Evolutionary conservation across 2,329 filamentous ascomycete species (phyloP).

Genomic region (Emmonsiellopsis sp.): DNA sequence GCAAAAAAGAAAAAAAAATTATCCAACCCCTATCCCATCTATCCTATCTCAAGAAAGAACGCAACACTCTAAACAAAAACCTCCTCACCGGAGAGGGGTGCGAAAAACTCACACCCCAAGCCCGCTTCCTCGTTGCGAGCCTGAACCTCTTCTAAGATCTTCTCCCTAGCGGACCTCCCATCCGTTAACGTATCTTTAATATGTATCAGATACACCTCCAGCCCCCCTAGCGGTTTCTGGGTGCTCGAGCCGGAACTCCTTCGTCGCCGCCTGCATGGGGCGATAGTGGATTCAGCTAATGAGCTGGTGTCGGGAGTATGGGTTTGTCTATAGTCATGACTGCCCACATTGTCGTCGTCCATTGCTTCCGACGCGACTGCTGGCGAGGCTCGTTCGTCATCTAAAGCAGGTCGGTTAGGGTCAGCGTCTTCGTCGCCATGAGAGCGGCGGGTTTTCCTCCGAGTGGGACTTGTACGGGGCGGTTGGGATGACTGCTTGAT

Average conservation of each 20-base stretch:
- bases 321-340: neutral
- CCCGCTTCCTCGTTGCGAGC: slow-evolving; percentile 55
- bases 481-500: neutral
- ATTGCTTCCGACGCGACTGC: neutral
- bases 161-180: slow-evolving; percentile 52
- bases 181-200: slow-evolving; percentile 80
- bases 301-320: neutral
- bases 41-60: neutral
- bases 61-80: slow-evolving; percentile 28
- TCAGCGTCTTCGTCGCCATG: no score
- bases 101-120: slow-evolving; percentile 70
- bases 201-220: slow-evolving; percentile 83
- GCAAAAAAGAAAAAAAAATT: neutral
- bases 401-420: no score
- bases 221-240: slow-evolving; percentile 50
- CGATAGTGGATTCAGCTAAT: neutral
- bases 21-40: neutral
- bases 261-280: neutral
- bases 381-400: neutral
- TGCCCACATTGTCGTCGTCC: neutral
- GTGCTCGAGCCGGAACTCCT: neutral
- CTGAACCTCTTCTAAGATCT: slow-evolving; percentile 60
- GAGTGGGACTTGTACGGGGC: neutral
- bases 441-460: neutral
- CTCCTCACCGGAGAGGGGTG: slow-evolving; percentile 58